Evolutionary conservation across 257 asterid genomes (phyloP).

Genomic region (Nicotiana otophora): DNA sequence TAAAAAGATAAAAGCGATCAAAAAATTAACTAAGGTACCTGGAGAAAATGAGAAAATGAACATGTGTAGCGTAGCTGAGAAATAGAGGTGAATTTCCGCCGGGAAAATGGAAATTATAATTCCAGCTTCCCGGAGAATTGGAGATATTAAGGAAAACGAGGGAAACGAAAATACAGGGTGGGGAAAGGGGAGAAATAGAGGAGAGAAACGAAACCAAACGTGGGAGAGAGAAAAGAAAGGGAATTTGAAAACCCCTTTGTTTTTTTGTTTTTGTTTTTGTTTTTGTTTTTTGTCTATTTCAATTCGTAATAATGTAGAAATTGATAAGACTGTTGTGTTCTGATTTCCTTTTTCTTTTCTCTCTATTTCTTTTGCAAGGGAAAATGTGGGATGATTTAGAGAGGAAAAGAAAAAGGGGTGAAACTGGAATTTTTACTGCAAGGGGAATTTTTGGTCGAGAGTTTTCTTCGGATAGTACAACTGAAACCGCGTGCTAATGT

Average conservation of each 20-base stretch:
- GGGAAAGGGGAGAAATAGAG: background rate
- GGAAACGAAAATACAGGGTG: background rate
- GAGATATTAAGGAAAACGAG: background rate
- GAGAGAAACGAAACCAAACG: background rate
- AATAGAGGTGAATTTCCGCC: background rate
- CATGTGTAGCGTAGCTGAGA: background rate
- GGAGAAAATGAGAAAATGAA: background rate
- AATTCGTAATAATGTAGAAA: background rate
- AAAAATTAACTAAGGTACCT: background rate
- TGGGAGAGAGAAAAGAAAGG: slow-evolving; percentile 10
- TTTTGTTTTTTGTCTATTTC: background rate
- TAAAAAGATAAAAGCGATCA: too few relatives aligned
- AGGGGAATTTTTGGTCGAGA: background rate
- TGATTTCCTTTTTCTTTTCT: background rate
- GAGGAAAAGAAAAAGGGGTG: slow-evolving; percentile 9
- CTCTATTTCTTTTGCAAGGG: background rate
- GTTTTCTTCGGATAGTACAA: background rate
- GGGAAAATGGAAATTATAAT: background rate
- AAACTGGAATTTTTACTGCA: background rate
- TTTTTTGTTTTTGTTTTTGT: background rate
- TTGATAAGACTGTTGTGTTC: background rate
- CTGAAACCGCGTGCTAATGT: background rate
- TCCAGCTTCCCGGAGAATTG: slow-evolving; percentile 7
- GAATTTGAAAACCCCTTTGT: background rate
- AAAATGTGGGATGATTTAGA: slow-evolving; percentile 6